Evolutionary conservation across 805 yeast species (phyloP).

Genomic region (Blastobotrys chiropterorum): DNA sequence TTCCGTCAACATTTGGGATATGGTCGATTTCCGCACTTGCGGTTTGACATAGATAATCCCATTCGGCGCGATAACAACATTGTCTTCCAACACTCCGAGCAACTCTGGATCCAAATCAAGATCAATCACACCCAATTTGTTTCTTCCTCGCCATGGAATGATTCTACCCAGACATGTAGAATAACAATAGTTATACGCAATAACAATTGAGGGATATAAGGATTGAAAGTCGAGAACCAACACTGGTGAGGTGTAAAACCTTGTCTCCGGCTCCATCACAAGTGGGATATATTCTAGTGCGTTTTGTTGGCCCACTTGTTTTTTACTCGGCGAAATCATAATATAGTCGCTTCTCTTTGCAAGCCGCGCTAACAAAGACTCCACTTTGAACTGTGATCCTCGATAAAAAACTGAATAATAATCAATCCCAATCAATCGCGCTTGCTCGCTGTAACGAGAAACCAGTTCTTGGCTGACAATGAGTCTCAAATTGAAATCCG

Average conservation of each 20-base stretch:
- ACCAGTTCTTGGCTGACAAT: constrained; percentile 60
- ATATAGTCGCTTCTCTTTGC: constrained; percentile 71
- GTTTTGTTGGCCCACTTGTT: constrained; percentile 75
- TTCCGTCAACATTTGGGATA: constrained; percentile 82
- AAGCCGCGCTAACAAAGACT: constrained; percentile 69
- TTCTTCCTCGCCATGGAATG: constrained; percentile 27
- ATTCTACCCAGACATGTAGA: constrained; percentile 38
- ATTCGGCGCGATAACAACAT: constrained; percentile 74
- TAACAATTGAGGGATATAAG: constrained; percentile 84
- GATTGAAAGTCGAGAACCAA: constrained; percentile 92
- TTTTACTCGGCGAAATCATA: constrained; percentile 70
- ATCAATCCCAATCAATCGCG: constrained; percentile 82
- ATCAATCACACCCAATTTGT: constrained; percentile 34
- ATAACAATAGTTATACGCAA: constrained; percentile 76
- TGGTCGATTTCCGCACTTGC: constrained; percentile 57
- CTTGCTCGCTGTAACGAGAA: constrained; percentile 69
- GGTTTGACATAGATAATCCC: constrained; percentile 73
- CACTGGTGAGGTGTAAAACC: constrained; percentile 80
- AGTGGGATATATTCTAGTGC: constrained; percentile 84
- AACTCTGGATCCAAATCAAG: constrained; percentile 53
- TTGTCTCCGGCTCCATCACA: constrained; percentile 87
- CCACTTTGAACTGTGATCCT: constrained; percentile 94
- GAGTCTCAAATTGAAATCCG: constrained; percentile 41
- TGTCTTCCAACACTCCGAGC: constrained; percentile 43
- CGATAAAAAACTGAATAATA: constrained; percentile 80